Base-by-base conservation (phyloP, 1,284 basidiomycete species). In the Prillingera fragicola region DNA sequence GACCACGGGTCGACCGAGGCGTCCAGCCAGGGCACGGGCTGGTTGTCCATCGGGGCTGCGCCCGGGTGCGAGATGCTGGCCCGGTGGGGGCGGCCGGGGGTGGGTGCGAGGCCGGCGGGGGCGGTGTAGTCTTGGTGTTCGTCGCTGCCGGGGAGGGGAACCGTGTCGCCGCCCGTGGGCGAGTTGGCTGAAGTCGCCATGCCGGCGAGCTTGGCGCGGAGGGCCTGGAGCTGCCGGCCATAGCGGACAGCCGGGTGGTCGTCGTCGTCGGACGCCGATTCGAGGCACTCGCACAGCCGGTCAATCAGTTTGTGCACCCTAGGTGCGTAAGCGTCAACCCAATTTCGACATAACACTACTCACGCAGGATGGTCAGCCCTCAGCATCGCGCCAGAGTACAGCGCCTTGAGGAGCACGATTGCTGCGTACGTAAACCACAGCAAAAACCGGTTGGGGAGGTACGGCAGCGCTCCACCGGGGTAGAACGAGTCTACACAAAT, bases 311-410 rank as follows among this genome's bases (percentile, higher is more conserved):
- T 54, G 17, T 67, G 47, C 7, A 62, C 63, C 18, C 59, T 59
- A 32, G 6, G n/a, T 26, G 34, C 41, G 17, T 18, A n/a, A n/a
- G n/a, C 17, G 19, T 48, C 27, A 49, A 43, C 31, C 32, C 40
- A 19, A 9, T 18, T 31, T 12, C 6, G 23, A 24, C 15, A 7
- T n/a, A n/a, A 28, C 8, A 19, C 15, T 5, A 52, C 60, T 50
- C 35, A 66, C 57, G 46, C 50, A 0, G 62, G 52, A 37, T 66
- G 65, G 43, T 71, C 69, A 4, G 57, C 63, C 10, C 65, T 56
- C 6, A 67, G 45, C 63, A 72, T 69, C 0, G 70, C 70, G n/a
- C 69, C 69, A n/a, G 67, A 70, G 41, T 72, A 72, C 12, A 71
- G 46, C 3, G 64, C 64, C 47, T 70, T 69, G 29, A 71, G 55